phyloP scores from a whole-genome alignment of 345 rosid genomes.

The Firmiana major region DNA sequence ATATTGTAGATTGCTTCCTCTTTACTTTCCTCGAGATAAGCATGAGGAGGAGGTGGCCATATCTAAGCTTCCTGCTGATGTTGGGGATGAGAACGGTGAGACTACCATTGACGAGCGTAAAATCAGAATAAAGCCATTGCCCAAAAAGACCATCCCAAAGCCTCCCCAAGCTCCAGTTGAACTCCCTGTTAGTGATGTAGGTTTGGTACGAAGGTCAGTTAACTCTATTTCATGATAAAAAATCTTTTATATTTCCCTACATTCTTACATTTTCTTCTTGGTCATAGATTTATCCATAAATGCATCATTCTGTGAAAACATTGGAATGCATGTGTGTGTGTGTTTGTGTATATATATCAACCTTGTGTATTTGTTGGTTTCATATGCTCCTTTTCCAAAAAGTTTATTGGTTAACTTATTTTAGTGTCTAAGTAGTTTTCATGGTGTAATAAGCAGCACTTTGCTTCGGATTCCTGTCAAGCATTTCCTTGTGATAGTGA shows the following conservation, averaged over 20 bases:
- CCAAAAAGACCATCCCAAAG: conserved; percentile 56
- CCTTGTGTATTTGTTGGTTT: background rate
- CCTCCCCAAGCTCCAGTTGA: conserved; percentile 58
- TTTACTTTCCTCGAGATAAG: conserved; percentile 95
- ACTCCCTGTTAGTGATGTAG: conserved; percentile 66
- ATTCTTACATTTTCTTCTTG: background rate
- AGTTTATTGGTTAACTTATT: background rate
- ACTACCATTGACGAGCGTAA: conserved; percentile 91
- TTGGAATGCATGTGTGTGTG: too few species aligned
- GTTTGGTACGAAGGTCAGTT: conserved; percentile 82
- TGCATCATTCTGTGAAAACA: background rate
- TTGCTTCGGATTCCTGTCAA: background rate
- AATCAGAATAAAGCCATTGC: conserved; percentile 90
- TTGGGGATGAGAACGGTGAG: conserved; percentile 99
- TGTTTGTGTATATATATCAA: background rate
- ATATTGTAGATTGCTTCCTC: conserved; percentile 76
- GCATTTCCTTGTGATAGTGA: background rate
- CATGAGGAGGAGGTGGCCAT: conserved; percentile 86
- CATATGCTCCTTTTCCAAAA: background rate
- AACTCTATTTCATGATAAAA: background rate
- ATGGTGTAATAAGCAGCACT: background rate
- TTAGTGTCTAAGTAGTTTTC: background rate
- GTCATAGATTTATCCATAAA: background rate
- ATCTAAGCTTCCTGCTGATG: conserved; percentile 93
- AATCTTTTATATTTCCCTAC: background rate